A percentile compares a stretch with the other conserved stretches of the same genome.
Conservation (phyloP, 495 filamentous ascomycete species). For the Copromyces sp. region DNA sequence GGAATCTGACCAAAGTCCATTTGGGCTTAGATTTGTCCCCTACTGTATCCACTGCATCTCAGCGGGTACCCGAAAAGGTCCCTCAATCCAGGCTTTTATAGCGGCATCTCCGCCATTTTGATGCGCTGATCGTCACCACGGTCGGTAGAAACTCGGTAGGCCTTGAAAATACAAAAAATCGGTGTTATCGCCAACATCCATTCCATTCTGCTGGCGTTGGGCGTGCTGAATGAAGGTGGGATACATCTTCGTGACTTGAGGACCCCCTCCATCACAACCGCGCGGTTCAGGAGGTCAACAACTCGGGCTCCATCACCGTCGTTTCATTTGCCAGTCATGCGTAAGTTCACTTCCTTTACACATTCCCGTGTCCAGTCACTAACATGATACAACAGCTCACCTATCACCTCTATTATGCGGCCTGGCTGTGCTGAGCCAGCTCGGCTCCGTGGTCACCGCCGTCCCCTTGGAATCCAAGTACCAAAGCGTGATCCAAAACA, state of each 20-base stretch:
- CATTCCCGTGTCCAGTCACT: background rate
- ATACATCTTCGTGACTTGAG: background rate
- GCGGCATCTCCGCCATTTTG: no score
- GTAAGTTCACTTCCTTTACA: background rate
- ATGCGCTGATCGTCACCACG: background rate
- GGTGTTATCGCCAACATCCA: background rate
- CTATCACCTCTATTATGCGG: constrained; percentile 5
- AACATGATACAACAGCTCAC: background rate
- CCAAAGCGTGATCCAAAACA: background rate
- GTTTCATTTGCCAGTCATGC: background rate
- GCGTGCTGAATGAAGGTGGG: background rate
- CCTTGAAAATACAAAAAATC: no score
- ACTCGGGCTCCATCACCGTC: background rate
- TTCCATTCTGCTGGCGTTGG: background rate
- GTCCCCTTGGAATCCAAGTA: background rate
- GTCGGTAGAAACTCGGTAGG: background rate
- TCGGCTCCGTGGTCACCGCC: constrained; percentile 1
- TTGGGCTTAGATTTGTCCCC: background rate
- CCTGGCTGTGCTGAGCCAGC: constrained; percentile 2
- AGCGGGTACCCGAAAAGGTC: background rate
- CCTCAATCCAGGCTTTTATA: no score
- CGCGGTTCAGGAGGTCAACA: background rate
- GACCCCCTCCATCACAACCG: background rate
- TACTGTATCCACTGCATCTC: background rate
- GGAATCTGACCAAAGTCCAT: background rate